phyloP scores from a whole-genome alignment of 306 rosid genomes.

The Coriaria nepalensis region DNA sequence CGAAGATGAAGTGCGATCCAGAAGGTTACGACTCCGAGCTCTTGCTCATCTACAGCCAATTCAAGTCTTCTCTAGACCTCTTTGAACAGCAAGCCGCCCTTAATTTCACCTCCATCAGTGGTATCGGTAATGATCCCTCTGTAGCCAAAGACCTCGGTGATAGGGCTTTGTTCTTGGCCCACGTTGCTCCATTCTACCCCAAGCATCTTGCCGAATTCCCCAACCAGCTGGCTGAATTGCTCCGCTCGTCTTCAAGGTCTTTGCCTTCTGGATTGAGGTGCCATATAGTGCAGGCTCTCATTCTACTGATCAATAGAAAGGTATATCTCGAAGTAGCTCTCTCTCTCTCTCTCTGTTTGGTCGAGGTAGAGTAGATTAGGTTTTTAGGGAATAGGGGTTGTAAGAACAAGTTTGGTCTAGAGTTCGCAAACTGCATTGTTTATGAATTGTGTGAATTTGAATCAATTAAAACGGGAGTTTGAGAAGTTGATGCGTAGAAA shows the following conservation, averaged over 20 bases:
- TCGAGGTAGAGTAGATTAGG: neutral
- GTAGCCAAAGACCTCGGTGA: constrained; percentile 74
- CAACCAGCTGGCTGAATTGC: constrained; percentile 38
- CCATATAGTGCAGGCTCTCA: constrained; percentile 42
- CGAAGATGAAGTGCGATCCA: constrained; percentile 82
- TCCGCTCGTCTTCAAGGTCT: constrained; percentile 33
- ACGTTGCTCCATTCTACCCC: constrained; percentile 52
- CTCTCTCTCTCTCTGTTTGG: no score
- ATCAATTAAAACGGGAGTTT: no score
- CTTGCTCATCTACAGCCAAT: constrained; percentile 42
- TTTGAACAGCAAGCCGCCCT: constrained; percentile 56
- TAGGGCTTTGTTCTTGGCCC: constrained; percentile 54
- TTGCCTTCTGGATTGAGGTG: constrained; percentile 51
- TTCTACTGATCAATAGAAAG: constrained; percentile 50
- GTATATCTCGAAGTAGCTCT: constrained; percentile 11
- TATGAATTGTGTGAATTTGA: no score
- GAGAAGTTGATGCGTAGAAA: no score
- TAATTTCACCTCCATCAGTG: constrained; percentile 53
- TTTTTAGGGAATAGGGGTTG: neutral
- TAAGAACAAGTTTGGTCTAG: no score
- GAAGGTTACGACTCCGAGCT: constrained; percentile 75
- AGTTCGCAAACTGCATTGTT: no score
- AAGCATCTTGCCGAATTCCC: constrained; percentile 52
- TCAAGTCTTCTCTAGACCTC: constrained; percentile 55
- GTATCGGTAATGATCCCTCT: constrained; percentile 45